Conservation (phyloP, 164 flowering plant genomes). For the Stephania cephalantha region DNA sequence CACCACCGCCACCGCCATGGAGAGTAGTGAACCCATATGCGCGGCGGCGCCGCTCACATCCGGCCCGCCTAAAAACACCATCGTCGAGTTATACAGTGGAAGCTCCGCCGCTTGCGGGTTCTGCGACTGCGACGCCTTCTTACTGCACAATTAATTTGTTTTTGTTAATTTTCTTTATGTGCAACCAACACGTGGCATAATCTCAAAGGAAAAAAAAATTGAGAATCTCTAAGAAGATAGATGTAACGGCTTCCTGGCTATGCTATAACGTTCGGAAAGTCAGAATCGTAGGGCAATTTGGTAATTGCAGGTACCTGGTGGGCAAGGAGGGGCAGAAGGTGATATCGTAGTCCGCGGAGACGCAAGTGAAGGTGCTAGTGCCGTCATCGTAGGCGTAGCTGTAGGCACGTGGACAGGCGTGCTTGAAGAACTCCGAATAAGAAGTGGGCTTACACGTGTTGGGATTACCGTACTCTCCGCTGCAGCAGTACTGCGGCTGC, state of each 20-base stretch:
- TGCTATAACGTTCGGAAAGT: neutral
- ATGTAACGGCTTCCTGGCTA: neutral
- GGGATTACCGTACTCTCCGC: slow-evolving; percentile 58
- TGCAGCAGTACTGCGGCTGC: slow-evolving; percentile 68
- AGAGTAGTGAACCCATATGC: slow-evolving; percentile 7
- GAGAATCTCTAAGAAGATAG: too few relatives aligned
- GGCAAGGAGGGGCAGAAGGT: slow-evolving; percentile 74
- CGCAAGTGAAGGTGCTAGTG: slow-evolving; percentile 82
- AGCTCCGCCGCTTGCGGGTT: slow-evolving; percentile 18
- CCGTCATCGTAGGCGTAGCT: slow-evolving; percentile 90
- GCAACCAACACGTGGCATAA: too few relatives aligned
- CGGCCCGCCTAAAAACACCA: slow-evolving; percentile 50
- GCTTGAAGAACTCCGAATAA: slow-evolving; percentile 63
- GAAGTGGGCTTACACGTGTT: slow-evolving; percentile 61
- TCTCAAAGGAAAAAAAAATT: too few relatives aligned
- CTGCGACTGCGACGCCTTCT: slow-evolving; percentile 37
- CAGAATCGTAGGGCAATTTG: neutral
- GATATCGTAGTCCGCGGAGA: slow-evolving; percentile 57
- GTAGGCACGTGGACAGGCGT: slow-evolving; percentile 76
- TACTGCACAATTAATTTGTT: slow-evolving; percentile 34
- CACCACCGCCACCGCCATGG: slow-evolving; percentile 22
- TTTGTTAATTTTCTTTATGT: too few relatives aligned
- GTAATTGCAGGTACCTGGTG: slow-evolving; percentile 42
- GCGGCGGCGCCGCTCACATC: slow-evolving; percentile 27
- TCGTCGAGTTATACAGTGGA: slow-evolving; percentile 32